phyloP scores from a whole-genome alignment of 345 rosid species.

The Eucalyptus tenuipes region DNA sequence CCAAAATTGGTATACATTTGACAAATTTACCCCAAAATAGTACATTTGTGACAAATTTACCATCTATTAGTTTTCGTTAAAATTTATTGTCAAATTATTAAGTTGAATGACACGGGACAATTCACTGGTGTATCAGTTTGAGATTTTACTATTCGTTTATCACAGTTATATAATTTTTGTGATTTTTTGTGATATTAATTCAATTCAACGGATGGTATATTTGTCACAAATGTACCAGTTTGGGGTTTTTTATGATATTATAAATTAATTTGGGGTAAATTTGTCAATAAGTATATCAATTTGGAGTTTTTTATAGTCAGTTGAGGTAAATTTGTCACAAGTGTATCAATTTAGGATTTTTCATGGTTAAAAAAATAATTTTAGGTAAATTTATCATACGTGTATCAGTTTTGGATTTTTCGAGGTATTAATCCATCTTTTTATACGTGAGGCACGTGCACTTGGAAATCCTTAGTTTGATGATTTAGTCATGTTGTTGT shows the following conservation, averaged over 20 bases:
- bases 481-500: neutral
- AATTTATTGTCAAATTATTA: rapidly evolving
- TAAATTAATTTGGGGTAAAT: rapidly evolving
- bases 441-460: neutral
- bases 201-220: rapidly evolving
- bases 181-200: too few species aligned
- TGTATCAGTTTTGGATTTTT: rapidly evolving
- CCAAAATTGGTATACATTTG: rapidly evolving
- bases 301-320: rapidly evolving
- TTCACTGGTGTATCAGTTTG: too few species aligned
- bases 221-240: rapidly evolving
- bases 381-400: rapidly evolving
- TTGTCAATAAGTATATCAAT: too few species aligned
- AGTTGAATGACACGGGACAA: rapidly evolving
- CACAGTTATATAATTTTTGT: too few species aligned
- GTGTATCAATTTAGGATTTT: rapidly evolving
- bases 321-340: rapidly evolving
- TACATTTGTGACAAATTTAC: rapidly evolving
- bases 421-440: rapidly evolving
- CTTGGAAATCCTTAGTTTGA: neutral
- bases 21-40: rapidly evolving
- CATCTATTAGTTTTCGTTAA: rapidly evolving
- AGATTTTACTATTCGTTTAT: rapidly evolving
- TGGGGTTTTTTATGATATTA: rapidly evolving
- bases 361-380: rapidly evolving